Evolutionary conservation across 2,329 filamentous ascomycete species (phyloP).

Genomic region (Fusarium concolor): DNA sequence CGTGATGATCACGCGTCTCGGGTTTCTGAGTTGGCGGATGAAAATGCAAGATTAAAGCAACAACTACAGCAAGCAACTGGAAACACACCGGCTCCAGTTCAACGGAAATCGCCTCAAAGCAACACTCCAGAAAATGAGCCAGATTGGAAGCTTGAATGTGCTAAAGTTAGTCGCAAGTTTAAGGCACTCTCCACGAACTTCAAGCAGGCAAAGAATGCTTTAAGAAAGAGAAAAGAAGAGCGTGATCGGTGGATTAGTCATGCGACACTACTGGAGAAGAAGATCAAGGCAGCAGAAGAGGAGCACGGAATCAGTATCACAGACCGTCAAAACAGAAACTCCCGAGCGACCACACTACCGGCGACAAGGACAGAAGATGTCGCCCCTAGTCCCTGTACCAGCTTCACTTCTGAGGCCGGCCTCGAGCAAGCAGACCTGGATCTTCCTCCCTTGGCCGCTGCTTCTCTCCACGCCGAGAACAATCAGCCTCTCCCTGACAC

Average conservation of each 20-base stretch:
- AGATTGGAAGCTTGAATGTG: conserved; percentile 50
- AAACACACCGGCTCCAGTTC: background rate
- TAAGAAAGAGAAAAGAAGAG: conserved; percentile 56
- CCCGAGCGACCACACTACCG: conserved; percentile 20
- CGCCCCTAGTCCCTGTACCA: conserved; percentile 31
- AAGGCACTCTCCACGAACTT: conserved; percentile 56
- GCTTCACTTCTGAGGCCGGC: conserved; percentile 40
- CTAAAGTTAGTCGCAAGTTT: conserved; percentile 55
- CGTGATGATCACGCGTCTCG: conserved; percentile 29
- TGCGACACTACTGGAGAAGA: conserved; percentile 57
- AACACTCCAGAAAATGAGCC: conserved; percentile 18
- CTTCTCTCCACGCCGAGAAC: conserved; percentile 27
- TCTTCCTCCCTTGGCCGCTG: conserved; percentile 43
- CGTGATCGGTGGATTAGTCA: conserved; percentile 60
- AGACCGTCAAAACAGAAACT: conserved; percentile 29
- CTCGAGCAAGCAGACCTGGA: conserved; percentile 46
- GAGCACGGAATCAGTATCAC: conserved; percentile 51
- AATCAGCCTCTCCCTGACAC: conserved; percentile 10
- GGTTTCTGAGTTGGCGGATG: conserved; percentile 20
- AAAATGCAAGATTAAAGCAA: conserved; percentile 38
- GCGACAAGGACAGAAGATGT: conserved; percentile 12
- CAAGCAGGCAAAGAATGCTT: conserved; percentile 54
- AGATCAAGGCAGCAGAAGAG: conserved; percentile 57
- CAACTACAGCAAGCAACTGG: conserved; percentile 21
- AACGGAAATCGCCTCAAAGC: background rate